Base-by-base conservation (phyloP, 2,329 filamentous ascomycete species). In the Bipolaris gigantea region DNA sequence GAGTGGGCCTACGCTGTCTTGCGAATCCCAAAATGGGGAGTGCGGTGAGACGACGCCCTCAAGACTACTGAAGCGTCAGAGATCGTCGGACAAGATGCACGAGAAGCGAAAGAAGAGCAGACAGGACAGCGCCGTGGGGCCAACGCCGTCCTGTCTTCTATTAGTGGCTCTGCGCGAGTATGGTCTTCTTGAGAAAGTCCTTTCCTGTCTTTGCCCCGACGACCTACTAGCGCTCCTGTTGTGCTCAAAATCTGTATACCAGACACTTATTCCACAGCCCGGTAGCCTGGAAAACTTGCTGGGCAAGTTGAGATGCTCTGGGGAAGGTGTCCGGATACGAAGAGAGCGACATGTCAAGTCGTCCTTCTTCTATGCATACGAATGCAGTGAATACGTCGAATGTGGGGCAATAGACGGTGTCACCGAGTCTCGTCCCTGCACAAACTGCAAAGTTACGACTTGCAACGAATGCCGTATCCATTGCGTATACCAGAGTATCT, bases 381-480 rank as follows among this genome's bases (percentile, higher is more conserved):
- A 61, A 11, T 67, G 63, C 53, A 62, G 43, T 4, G 64, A 70
- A 27, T 61, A 61, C 34, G 61, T 64, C 21, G 41, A 59, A 35
- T 73, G 71, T 39, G 63, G 63, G 6, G 56, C 63, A 8, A 36
- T 21, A 2, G 34, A 51, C 10, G 42, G 48, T 1, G 11, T 25
- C 2, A 52, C 67, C 15, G 61, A 67, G 25, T 63, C 61, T 19
- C 59, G 50, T 15, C 64, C 71, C 13, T 73, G 71, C 39, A 42
- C 56, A 8, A 55, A 38, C 7, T 73, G 71, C 50, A 61, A 60
- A 15, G 51, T 62, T 1, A 70, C 55, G n/a, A 73, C 71, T 2
- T 73, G 71, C 55, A 55, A 73, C 35, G 71, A 73, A 48, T 73
- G 71, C 41, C 64, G 71, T 7, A 65, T 72, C 32, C 71, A 73